Evolutionary conservation across 129 eudicot genomes (phyloP), one percentile per base, ranked within the genome.

Genomic region (Helianthus annuus): DNA sequence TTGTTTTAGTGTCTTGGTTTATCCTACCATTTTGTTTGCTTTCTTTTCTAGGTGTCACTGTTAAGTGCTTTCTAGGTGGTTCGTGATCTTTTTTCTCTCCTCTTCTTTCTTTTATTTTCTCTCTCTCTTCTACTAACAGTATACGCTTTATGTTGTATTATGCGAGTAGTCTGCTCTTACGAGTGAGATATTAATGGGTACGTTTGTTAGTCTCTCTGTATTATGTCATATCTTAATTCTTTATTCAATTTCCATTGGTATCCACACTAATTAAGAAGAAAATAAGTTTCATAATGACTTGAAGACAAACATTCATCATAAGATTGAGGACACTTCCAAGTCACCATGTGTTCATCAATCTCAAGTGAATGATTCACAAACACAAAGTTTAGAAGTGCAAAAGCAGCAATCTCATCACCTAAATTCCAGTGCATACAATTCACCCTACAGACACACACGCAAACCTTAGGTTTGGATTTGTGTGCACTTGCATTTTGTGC

Each of bases 321-420:
- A 72, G 6, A 19, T 19, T 19, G 22, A 19, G 0, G 0, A 19
- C 0, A 32, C 9, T 34, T n/a, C 45, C 48, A n/a, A 70, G 29
- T 49, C 66, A 39, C 29, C 46, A 61, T 61, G 65, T 52, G 49
- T 77, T 77, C 66, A 70, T 70, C 67, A 44, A 70, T 78, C 77
- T 78, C 77, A 77, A 70, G 66, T 40, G 17, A 38, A 40, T 1
- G 1, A 69, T 69, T 69, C 24, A 77, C 76, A 77, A 77, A 34
- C 65, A 69, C 76, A 59, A 76, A 36, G 54, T 48, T 11, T 51
- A 69, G 48, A 70, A 49, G 71, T 70, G 48, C 29, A 70, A 69
- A 77, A 70, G 66, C 65, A 77, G 70, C 81, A 70, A 69, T 74
- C 71, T 64, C 78, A 64, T 77, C 70, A 54, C 39, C 45, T 49